phyloP scores from a whole-genome alignment of 2,329 filamentous ascomycete species.

The Endothia cerciana region DNA sequence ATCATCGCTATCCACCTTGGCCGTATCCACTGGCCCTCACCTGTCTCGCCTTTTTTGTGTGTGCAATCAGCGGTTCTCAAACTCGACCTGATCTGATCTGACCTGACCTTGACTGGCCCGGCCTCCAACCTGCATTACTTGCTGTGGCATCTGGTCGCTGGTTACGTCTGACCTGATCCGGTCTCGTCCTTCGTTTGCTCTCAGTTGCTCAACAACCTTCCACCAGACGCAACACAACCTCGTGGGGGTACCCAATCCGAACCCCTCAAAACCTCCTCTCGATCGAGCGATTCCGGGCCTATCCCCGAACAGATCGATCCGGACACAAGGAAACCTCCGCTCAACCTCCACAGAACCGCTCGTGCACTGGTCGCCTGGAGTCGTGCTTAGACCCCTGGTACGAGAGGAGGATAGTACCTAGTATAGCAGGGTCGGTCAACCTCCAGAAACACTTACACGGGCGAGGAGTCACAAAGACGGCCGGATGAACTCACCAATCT shows the following conservation, averaged over 20 bases:
- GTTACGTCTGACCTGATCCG: background rate
- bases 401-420: constrained; percentile 19
- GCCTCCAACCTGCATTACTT: background rate
- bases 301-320: background rate
- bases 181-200: constrained; percentile 13
- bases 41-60: constrained; percentile 7
- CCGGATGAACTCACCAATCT: constrained; percentile 29
- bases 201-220: background rate
- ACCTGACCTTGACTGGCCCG: constrained; percentile 5
- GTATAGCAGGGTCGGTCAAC: constrained; percentile 25
- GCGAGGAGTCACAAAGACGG: constrained; percentile 19
- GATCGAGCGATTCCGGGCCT: background rate
- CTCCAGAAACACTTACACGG: constrained; percentile 15
- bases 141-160: background rate
- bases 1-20: constrained; percentile 13
- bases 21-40: constrained; percentile 4
- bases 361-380: constrained; percentile 8
- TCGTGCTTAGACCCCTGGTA: constrained; percentile 15
- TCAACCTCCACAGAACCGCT: background rate
- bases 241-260: background rate
- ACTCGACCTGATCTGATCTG: background rate
- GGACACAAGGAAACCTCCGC: background rate
- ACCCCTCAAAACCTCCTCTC: background rate
- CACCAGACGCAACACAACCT: background rate
- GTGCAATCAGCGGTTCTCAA: constrained; percentile 7